Percentiles rank a stretch among this genome's conserved stretches.
These are phyloP conservation scores for Metschnikowia colocasiae DNA, from an alignment of 805 yeast species.

Conservation along the genomic window DNA sequence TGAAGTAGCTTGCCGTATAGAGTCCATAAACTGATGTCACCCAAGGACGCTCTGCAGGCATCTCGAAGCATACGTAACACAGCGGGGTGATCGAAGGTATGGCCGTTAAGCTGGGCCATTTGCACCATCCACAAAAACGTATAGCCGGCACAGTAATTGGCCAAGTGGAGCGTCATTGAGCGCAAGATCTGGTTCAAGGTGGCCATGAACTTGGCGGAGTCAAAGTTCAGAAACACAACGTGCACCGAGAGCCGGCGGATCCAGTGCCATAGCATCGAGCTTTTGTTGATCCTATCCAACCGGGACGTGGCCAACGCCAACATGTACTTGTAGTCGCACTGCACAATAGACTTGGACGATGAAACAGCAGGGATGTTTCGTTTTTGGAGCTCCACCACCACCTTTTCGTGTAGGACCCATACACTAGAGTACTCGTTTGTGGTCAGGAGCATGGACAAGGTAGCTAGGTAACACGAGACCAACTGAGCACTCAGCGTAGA, in stretches of 20 bases:
- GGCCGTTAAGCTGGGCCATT: conserved; percentile 5
- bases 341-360: conserved; percentile 8
- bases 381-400: conserved; percentile 13
- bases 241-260: conserved; percentile 18
- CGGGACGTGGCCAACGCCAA: conserved; percentile 31
- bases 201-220: not conserved
- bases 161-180: conserved; percentile 34
- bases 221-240: conserved; percentile 10
- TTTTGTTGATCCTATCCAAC: conserved; percentile 36
- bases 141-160: conserved; percentile 38
- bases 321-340: conserved; percentile 16
- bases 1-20: conserved; percentile 8
- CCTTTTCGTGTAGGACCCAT: conserved; percentile 27
- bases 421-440: conserved; percentile 38
- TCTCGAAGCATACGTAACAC: conserved; percentile 5
- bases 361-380: not conserved
- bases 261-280: conserved; percentile 36
- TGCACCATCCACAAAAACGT: conserved; percentile 29
- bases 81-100: conserved; percentile 10
- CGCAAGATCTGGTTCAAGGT: conserved; percentile 20
- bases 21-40: conserved; percentile 22
- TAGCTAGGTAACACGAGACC: conserved; percentile 22
- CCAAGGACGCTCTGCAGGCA: conserved; percentile 12
- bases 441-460: conserved; percentile 33
- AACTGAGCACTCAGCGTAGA: not conserved